Conservation (phyloP, 2,329 filamentous ascomycete genomes). For the Thelonectria rubi region DNA sequence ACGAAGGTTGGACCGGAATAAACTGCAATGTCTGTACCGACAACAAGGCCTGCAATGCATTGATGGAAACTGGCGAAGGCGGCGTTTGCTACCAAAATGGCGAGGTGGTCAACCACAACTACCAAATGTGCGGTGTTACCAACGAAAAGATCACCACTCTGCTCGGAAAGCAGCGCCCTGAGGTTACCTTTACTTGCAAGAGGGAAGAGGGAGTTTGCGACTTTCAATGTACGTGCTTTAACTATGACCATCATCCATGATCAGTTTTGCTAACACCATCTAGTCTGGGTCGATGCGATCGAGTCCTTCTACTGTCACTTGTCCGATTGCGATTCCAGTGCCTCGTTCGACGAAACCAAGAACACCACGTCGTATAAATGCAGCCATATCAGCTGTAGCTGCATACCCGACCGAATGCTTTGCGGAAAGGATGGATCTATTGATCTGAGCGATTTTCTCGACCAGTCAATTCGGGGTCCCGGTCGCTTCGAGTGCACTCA, state of each 20-base stretch:
- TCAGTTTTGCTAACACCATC: conserved; percentile 21
- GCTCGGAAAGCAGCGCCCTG: conserved; percentile 83
- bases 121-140: conserved; percentile 97
- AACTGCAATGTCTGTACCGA: conserved; percentile 97
- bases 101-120: conserved; percentile 91
- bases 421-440: conserved; percentile 92
- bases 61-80: conserved; percentile 84
- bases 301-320: conserved; percentile 98
- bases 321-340: conserved; percentile 78
- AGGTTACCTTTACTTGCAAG: conserved; percentile 94
- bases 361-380: conserved; percentile 90
- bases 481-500: conserved; percentile 82
- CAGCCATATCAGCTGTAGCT: conserved; percentile 84
- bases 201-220: conserved; percentile 80
- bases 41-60: conserved; percentile 82
- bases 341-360: conserved; percentile 71
- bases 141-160: conserved; percentile 92
- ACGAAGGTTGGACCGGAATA: conserved; percentile 94
- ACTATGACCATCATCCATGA: not conserved
- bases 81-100: conserved; percentile 94
- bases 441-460: conserved; percentile 89
- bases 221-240: conserved; percentile 81
- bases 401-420: conserved; percentile 90
- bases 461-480: conserved; percentile 84
- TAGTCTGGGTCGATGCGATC: conserved; percentile 91